A percentile compares a stretch with the other conserved stretches of the same genome.
These are phyloP conservation scores for Myxozyma vanderwaltii DNA, from an alignment of 805 yeast genomes.

Conservation along the genomic window DNA sequence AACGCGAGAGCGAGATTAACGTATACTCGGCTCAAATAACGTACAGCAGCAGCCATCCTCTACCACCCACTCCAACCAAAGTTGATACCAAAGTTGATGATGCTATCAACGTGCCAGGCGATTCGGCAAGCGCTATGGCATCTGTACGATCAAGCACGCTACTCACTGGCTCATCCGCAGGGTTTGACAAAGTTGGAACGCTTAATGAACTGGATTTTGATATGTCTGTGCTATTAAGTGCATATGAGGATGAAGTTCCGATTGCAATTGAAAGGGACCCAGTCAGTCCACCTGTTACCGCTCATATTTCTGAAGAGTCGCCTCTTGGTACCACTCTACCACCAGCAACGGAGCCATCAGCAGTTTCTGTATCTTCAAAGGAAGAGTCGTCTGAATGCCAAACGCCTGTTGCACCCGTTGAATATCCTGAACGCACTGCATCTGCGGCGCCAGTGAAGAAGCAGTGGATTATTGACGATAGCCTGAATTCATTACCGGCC, in stretches of 20 bases:
- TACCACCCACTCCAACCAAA: background rate
- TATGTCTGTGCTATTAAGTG: constrained; percentile 2
- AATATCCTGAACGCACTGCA: too few species aligned
- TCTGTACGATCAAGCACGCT: background rate
- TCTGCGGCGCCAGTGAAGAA: background rate
- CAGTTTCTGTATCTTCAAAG: too few species aligned
- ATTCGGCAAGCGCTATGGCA: background rate
- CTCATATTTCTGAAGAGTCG: too few species aligned
- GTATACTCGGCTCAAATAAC: constrained; percentile 4
- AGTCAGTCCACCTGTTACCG: too few species aligned
- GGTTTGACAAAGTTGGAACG: background rate
- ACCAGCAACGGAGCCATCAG: too few species aligned
- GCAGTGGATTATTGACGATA: constrained; percentile 7
- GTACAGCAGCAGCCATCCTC: background rate
- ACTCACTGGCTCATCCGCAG: background rate
- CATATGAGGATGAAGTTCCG: constrained; percentile 14
- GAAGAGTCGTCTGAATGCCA: too few species aligned
- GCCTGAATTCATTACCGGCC: background rate
- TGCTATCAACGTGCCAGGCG: background rate
- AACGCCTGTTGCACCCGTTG: too few species aligned
- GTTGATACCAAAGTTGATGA: background rate
- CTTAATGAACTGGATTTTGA: constrained; percentile 13
- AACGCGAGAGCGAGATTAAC: background rate
- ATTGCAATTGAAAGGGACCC: too few species aligned
- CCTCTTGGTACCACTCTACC: too few species aligned